Evolutionary conservation across 495 filamentous ascomycete genomes (phyloP), one percentile per base, ranked within the genome.

Genomic region (Aspergillus steynii): DNA sequence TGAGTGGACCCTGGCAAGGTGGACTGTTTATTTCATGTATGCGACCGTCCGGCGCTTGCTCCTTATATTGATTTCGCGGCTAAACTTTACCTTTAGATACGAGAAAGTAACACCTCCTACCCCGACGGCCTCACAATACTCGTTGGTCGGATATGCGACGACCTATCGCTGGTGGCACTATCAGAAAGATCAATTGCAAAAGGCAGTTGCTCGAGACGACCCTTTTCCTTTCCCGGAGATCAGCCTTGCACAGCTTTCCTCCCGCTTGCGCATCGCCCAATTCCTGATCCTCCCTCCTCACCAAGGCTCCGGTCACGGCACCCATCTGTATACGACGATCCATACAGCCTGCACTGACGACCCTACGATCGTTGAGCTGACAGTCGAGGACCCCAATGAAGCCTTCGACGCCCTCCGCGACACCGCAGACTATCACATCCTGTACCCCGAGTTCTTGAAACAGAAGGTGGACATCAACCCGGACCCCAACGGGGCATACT

Each of bases 331-430:
- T 80, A 85, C 84, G 56, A 80, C 86, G 42, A 90, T 98, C 65
- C 89, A 90, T 63, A 70, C 79, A 0, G 74, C 83, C 61, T 90
- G 89, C 68, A 78, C 86, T 59, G 71, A 80, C 28, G 82, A 88
- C 52, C 65, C 83, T 0, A 82, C 84, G 26, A 86, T 90, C 29
- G 77, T 83, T 52, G 95, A 99, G 71, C 81, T 99, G 64, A 95
- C 94, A 0, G 90, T 99, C 25, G 95, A 99, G 74, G 93, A 98
- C 66, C 95, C 95, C 0, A 97, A 93, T 67, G 93, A 98, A 70
- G 86, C 88, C 14, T 99, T 99, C 65, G 92, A 97, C 71, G 87
- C 92, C 59, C 80, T 99, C 50, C 87, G 95, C 48, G 93, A 98
- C 73, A 81, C 88, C 42, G 87, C 87, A 60, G 95, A 99, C 70